Conservation (phyloP, 768 basidiomycete species). For the Auriscalpium vulgare region DNA sequence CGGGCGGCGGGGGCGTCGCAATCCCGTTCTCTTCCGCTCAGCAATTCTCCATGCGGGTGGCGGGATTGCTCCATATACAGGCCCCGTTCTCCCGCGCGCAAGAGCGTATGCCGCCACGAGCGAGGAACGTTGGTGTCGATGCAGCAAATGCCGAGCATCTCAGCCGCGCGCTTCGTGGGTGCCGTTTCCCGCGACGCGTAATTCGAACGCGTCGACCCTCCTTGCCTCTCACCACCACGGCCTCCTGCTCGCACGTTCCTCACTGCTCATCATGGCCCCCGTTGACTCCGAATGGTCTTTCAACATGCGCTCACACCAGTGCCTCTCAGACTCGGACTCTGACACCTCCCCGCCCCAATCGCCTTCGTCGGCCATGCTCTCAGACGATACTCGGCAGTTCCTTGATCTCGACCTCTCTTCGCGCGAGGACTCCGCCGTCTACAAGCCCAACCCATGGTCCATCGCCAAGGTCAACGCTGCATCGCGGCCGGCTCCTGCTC, state of each 20-base stretch:
- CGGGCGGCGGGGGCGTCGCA: too few species aligned
- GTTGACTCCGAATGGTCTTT: slow-evolving; percentile 22
- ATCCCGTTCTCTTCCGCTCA: not conserved
- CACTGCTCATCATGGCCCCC: not conserved
- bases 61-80: too few species aligned
- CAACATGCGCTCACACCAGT: slow-evolving; percentile 19
- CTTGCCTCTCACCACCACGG: not conserved
- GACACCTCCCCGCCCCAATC: slow-evolving; percentile 8
- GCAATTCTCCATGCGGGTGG: not conserved
- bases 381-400: slow-evolving; percentile 24
- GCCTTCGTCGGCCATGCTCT: not conserved
- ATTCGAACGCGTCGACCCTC: not conserved
- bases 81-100: too few species aligned
- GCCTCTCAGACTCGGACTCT: slow-evolving; percentile 16
- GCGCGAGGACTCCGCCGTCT: slow-evolving; percentile 50
- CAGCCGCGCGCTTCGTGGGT: too few species aligned
- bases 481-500: slow-evolving; percentile 26
- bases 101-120: too few species aligned
- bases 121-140: too few species aligned
- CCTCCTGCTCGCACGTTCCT: not conserved
- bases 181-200: not conserved
- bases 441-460: slow-evolving; percentile 72
- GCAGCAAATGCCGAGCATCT: too few species aligned
- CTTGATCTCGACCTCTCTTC: slow-evolving; percentile 52
- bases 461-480: slow-evolving; percentile 77